A percentile compares a stretch with the other conserved stretches of the same genome.
Evolutionary conservation across 352 stramenopile genomes (phyloP).

Genomic region (Phytopythium sindhum): DNA sequence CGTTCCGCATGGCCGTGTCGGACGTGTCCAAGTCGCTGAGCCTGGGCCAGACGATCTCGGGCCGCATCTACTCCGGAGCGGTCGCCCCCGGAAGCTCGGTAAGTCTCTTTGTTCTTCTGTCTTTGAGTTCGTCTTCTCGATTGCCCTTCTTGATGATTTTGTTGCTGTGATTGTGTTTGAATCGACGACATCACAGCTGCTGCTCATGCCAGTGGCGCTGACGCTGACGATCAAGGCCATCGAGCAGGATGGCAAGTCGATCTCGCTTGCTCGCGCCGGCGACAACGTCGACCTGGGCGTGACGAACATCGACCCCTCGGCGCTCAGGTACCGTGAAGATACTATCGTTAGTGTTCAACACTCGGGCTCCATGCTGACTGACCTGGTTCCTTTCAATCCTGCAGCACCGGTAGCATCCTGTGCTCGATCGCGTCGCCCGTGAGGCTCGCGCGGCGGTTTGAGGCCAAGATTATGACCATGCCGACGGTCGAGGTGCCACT

Average conservation of each 20-base stretch:
- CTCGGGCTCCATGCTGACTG: background rate
- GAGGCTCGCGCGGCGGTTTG: constrained; percentile 65
- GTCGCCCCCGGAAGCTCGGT: constrained; percentile 67
- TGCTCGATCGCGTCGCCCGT: constrained; percentile 81
- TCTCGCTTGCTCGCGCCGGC: constrained; percentile 61
- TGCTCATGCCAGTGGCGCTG: constrained; percentile 59
- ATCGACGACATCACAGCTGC: constrained; percentile 25
- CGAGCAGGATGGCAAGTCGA: constrained; percentile 65
- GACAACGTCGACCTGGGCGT: constrained; percentile 82
- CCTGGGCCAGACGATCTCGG: constrained; percentile 75
- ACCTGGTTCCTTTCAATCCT: constrained; percentile 3
- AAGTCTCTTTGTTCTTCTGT: no score
- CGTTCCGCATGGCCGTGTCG: constrained; percentile 83
- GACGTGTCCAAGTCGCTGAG: constrained; percentile 87
- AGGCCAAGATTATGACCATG: constrained; percentile 91
- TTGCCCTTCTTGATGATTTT: background rate
- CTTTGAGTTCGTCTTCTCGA: background rate
- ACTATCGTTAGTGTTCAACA: background rate
- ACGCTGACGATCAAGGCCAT: constrained; percentile 64
- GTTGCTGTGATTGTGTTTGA: background rate
- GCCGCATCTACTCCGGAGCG: constrained; percentile 80
- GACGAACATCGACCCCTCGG: constrained; percentile 64
- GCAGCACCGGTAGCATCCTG: constrained; percentile 77
- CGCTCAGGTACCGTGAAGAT: constrained; percentile 41
- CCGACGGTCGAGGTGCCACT: constrained; percentile 79